These are phyloP conservation scores for Lipomyces sp. DNA, from an alignment of 805 yeast genomes.

Conservation along the genomic window DNA sequence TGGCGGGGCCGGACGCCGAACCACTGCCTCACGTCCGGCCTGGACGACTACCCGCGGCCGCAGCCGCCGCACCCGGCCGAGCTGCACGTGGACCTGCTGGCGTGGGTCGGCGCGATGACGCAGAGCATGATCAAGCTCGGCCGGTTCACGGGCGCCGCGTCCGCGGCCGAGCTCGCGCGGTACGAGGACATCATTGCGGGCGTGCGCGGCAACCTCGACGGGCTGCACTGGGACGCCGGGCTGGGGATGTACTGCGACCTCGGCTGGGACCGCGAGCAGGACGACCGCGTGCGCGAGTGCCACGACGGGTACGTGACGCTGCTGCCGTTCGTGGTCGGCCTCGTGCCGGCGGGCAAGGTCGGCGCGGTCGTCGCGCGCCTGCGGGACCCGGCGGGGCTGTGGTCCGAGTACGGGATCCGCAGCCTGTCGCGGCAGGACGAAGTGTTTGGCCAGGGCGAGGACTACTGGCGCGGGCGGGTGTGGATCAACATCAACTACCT, in stretches of 20 bases:
- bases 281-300: constrained; percentile 62
- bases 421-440: constrained; percentile 69
- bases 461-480: constrained; percentile 93
- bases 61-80: constrained; percentile 80
- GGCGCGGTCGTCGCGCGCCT: constrained; percentile 54
- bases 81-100: constrained; percentile 78
- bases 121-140: constrained; percentile 76
- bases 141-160: constrained; percentile 48
- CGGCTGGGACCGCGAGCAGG: constrained; percentile 37
- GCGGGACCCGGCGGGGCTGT: constrained; percentile 67
- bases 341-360: constrained; percentile 41
- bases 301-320: constrained; percentile 84
- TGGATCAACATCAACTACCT: constrained; percentile 92
- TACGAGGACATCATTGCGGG: constrained; percentile 55
- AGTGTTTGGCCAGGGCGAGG: constrained; percentile 71
- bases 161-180: constrained; percentile 51
- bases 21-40: constrained; percentile 87
- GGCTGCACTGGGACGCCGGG: constrained; percentile 74
- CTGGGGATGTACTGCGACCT: constrained; percentile 76
- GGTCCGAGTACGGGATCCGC: constrained; percentile 76
- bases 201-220: constrained; percentile 62
- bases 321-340: constrained; percentile 75
- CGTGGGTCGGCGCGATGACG: constrained; percentile 95
- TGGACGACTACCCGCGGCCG: constrained; percentile 94
- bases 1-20: constrained; percentile 90